Evolutionary conservation across 805 yeast genomes (phyloP), one percentile per base, ranked within the genome.

Genomic region (Ogataea paradorogensis): DNA sequence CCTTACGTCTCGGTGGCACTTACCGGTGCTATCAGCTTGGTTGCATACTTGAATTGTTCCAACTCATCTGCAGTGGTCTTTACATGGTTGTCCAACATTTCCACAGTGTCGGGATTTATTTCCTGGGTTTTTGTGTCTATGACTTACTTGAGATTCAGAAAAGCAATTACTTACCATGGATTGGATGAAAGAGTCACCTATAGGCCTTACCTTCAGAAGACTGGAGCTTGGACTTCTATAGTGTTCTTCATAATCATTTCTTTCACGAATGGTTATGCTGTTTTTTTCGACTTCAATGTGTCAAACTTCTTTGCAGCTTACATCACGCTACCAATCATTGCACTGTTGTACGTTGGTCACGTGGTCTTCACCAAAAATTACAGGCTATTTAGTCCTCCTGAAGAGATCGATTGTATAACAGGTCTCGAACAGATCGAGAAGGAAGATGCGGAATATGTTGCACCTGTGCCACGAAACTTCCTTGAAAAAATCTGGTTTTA

Each of bases 11-110:
- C 85, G 14, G 67, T 84, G 38, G 65, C 60, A 1, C 58, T 80
- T n/a, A 69, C 79, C 33, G 65, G 74, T 34, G 50, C 63, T 8
- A 59, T 78, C 35, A 65, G 73, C 1, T 69, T 74, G 36, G 67
- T 86, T 48, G 84, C 85, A 2, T 85, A 69, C 61, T 76, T 85
- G 80, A 78, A 81, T 40, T 79, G 74, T 28, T 70, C 84, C 5
- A 62, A 74, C 30, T 67, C 76, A 9, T 67, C 90, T 2, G 63
- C 80, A 14, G 69, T 69, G 23, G 76, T 83, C 21, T 85, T 85
- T 67, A 65, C 73, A 18, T 81, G 87, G 87, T 71, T 81, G 40
- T 67, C 82, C 14, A 80, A 80, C 57, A 74, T 82, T 48, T 71
- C 82, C 22, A 78, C 85, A 23, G 75, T 81, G 35, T 77, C 85